Conservation (phyloP, 768 basidiomycete species). For the Cystobasidium ongulense region DNA sequence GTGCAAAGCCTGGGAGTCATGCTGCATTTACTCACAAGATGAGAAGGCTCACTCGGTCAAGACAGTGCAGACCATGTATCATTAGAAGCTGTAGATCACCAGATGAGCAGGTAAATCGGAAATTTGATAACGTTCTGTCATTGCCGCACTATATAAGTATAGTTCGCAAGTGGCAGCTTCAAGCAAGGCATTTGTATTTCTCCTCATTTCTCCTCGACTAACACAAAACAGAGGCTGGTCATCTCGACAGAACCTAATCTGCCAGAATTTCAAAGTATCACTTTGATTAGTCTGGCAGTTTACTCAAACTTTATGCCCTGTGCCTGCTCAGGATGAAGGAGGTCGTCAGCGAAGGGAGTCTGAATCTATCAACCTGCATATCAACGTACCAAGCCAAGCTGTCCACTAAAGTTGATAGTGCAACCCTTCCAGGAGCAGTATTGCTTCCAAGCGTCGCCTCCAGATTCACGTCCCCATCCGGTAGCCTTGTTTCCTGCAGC, state of each 20-base stretch:
- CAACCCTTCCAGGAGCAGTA: slow-evolving; percentile 28
- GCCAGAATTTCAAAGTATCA: not conserved
- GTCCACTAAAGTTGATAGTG: slow-evolving; percentile 28
- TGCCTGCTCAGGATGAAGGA: not conserved
- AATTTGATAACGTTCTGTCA: not conserved
- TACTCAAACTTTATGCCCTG: slow-evolving; percentile 29
- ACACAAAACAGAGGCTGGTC: too few relatives aligned
- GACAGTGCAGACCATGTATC: not conserved
- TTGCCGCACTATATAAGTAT: too few relatives aligned
- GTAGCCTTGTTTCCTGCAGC: slow-evolving; percentile 62
- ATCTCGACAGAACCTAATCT: not conserved
- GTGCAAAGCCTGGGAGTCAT: slow-evolving; percentile 28
- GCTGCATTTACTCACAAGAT: slow-evolving; percentile 29
- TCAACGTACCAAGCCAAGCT: slow-evolving; percentile 19
- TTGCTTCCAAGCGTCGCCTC: slow-evolving; percentile 80
- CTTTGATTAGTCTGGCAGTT: not conserved
- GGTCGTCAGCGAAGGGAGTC: not conserved
- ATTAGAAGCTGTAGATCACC: not conserved
- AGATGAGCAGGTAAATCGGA: not conserved
- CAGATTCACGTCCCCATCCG: slow-evolving; percentile 83
- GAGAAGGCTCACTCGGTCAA: not conserved
- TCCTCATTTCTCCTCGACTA: too few relatives aligned
- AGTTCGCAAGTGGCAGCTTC: too few relatives aligned
- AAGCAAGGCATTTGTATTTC: too few relatives aligned
- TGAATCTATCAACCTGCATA: not conserved